Base-by-base conservation (phyloP, 495 filamentous ascomycete genomes). In the Penicillium atrosanguineum region DNA sequence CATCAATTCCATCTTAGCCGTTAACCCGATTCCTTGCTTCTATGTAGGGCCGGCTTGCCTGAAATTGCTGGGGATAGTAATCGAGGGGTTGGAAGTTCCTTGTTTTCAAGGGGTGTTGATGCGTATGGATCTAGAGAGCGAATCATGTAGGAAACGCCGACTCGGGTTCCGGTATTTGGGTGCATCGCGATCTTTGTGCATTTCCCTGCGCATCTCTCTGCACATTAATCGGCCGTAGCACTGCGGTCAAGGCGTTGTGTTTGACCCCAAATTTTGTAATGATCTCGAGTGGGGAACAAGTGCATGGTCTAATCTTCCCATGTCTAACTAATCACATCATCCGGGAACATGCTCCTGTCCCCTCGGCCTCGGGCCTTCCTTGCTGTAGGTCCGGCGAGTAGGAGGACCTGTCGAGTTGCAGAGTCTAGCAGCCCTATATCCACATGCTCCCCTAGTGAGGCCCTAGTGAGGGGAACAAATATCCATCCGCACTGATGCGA, bases 391-490 rank as follows among this genome's bases (percentile, higher is more conserved):
- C 28, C n/a, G 15, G 20, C 52, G 52, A 54, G 39, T 43, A 21
- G 34, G 19, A 19, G 18, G 5, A 25, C 18, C 18, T 28, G 26
- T n/a, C 23, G 15, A 36, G 11, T 8, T 18, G 26, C 14, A n/a
- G 16, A 2, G 26, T 25, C 19, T n/a, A 21, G 7, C 19, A 43
- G 26, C 39, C 39, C 39, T 44, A 43, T 26, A n/a, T 44, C 48
- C 36, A 1, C 18, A 43, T 12, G 26, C n/a, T 18, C 26, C 28
- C 18, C 14, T 15, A 38, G 40, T 50, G 48, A 50, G 48, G 48
- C 28, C 18, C 14, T 15, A 38, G 40, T 50, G 48, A 50, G 48
- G 48, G 48, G 48, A 50, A 44, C 7, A 28, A n/a, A 7, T 7
- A 43, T 20, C 1, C 1, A 50, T 50, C 25, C 28, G 39, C 28